phyloP scores from a whole-genome alignment of 2,329 filamentous ascomycete genomes.

The Fusarium chlamydosporum region DNA sequence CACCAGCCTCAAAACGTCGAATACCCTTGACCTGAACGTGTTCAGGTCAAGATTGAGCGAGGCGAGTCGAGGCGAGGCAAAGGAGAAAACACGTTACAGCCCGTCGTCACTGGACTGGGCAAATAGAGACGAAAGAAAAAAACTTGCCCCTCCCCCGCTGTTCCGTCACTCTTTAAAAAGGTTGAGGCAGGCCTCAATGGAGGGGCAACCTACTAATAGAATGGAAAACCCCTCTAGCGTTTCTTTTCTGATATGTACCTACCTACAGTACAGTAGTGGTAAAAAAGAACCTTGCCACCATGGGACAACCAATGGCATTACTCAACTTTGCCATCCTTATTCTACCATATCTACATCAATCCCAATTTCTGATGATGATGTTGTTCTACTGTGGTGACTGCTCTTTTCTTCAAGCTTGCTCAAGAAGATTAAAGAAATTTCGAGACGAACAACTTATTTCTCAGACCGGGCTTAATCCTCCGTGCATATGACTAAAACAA shows the following conservation, averaged over 20 bases:
- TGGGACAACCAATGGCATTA: constrained; percentile 2
- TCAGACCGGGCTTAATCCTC: constrained; percentile 22
- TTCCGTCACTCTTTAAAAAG: constrained; percentile 8
- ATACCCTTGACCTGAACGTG: constrained; percentile 16
- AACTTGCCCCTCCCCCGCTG: constrained; percentile 41
- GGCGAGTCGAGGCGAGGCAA: constrained; percentile 11
- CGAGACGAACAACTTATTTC: constrained; percentile 1
- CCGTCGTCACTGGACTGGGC: no score
- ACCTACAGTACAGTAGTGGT: no score
- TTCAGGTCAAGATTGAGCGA: constrained; percentile 7
- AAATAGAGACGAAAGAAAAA: background rate
- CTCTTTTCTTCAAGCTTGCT: background rate
- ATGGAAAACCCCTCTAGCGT: constrained; percentile 15
- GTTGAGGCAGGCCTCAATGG: constrained; percentile 17
- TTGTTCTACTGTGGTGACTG: background rate
- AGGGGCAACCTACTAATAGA: constrained; percentile 15
- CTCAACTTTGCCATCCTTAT: constrained; percentile 11
- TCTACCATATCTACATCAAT: background rate
- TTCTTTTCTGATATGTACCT: background rate
- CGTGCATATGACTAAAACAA: constrained; percentile 46
- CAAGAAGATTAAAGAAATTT: constrained; percentile 24
- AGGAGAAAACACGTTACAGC: constrained; percentile 1
- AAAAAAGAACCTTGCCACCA: constrained; percentile 16
- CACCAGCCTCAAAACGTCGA: constrained; percentile 22
- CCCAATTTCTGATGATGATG: background rate